phyloP scores from a whole-genome alignment of 257 asterid species.

The Schizonepeta tenuifolia region DNA sequence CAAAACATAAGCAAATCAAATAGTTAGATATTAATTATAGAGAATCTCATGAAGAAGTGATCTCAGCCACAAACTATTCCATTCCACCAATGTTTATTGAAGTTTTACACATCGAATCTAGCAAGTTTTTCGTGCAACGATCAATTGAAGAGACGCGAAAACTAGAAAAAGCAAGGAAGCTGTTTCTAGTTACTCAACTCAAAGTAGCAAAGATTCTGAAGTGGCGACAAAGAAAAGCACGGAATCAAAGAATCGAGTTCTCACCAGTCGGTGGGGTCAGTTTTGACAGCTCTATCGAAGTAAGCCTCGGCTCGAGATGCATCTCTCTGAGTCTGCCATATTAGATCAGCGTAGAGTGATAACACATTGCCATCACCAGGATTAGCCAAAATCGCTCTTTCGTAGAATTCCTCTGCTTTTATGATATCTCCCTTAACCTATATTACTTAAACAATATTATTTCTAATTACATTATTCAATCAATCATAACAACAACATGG shows the following conservation, averaged over 20 bases:
- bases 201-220: conserved; percentile 17
- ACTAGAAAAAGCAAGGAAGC: background rate
- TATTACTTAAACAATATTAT: background rate
- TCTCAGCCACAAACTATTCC: no score
- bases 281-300: conserved; percentile 74
- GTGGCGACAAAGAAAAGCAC: conserved; percentile 22
- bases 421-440: conserved; percentile 69
- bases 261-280: conserved; percentile 82
- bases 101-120: background rate
- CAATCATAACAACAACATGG: background rate
- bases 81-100: no score
- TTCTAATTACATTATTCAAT: background rate
- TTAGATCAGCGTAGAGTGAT: conserved; percentile 81
- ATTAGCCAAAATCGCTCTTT: conserved; percentile 69
- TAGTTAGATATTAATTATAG: no score
- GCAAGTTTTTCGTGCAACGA: background rate
- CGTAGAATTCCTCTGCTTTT: conserved; percentile 85
- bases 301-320: conserved; percentile 70
- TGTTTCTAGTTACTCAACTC: background rate
- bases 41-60: no score
- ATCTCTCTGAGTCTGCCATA: conserved; percentile 77
- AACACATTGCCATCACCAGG: conserved; percentile 69
- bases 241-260: conserved; percentile 14
- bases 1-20: background rate
- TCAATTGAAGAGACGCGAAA: background rate